Base-by-base conservation (phyloP, 257 asterid genomes). In the Nicotiana otophora region DNA sequence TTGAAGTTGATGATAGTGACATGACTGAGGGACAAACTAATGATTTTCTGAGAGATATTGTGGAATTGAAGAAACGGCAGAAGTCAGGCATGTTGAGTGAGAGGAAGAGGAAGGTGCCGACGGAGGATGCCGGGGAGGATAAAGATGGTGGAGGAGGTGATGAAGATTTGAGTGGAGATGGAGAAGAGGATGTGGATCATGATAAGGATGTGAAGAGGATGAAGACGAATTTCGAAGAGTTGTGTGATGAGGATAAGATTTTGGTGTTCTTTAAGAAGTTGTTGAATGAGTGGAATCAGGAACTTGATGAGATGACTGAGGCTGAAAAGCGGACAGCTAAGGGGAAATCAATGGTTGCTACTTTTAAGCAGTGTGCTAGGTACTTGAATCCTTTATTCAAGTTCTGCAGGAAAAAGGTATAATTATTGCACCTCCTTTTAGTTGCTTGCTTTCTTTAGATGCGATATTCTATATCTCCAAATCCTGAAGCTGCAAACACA, bases 1-100 rank as follows among this genome's bases (percentile, higher is more conserved):
- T 96, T 66, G 99, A 96, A 84, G 90, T 96, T 1, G 98, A 94
- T 58, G 99, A 93, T 79, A 90, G 89, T 53, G 99, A 96, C 79
- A 96, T 94, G 98, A 96, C 99, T 36, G 98, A 96, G 82, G 99
- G 99, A 67, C 99, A 96, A 58, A 96, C 99, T 0, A 96, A 96
- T 78, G 99, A 96, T 64, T 96, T 96, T 39, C 67, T 94, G 89
- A 89, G 97, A 14, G 99, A 94, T 86, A 93, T 96, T 3, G 97
- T 92, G 67, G 99, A 94, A 90, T 79, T 96, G 86, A 96, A 96
- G 89, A 94, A 92, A 87, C 90, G 98, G 83, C 99, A 94, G 92
- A 94, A 90, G 85, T 89, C 97, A 8, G 98, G 98, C 77, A 92
- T 92, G 67, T 10, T 86, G 91, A 89, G 97, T 78, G 95, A 92